Evolutionary conservation across 2,329 filamentous ascomycete genomes (phyloP).

Genomic region (Claviceps sp.): DNA sequence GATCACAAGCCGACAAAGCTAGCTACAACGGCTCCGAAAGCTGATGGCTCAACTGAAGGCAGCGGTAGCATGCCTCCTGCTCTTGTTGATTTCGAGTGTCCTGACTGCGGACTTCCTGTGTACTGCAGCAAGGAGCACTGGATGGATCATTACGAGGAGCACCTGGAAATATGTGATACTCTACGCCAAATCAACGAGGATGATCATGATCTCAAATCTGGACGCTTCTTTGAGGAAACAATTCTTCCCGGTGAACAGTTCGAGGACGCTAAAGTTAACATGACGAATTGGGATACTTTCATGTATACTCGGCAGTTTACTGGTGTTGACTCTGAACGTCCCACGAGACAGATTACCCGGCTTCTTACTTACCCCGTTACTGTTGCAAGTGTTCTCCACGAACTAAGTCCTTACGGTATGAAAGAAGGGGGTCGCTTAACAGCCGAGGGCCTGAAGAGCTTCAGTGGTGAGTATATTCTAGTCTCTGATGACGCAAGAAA

Average conservation of each 20-base stretch:
- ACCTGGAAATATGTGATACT: slow-evolving; percentile 84
- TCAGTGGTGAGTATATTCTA: slow-evolving; percentile 57
- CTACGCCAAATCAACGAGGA: slow-evolving; percentile 93
- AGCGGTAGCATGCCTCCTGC: slow-evolving; percentile 51
- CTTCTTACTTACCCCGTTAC: slow-evolving; percentile 90
- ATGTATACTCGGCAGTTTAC: slow-evolving; percentile 85
- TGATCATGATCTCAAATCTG: slow-evolving; percentile 85
- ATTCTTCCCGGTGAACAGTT: slow-evolving; percentile 81
- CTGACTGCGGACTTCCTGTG: slow-evolving; percentile 86
- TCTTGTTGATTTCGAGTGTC: slow-evolving; percentile 87
- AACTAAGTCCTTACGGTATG: slow-evolving; percentile 83
- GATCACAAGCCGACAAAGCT: slow-evolving; percentile 66
- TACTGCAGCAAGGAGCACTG: slow-evolving; percentile 93
- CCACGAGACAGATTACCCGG: slow-evolving; percentile 84
- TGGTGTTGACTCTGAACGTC: slow-evolving; percentile 80
- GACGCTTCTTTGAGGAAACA: slow-evolving; percentile 86
- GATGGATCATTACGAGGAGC: slow-evolving; percentile 88
- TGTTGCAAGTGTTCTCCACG: slow-evolving; percentile 81
- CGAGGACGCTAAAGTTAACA: slow-evolving; percentile 86
- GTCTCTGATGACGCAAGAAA: not conserved
- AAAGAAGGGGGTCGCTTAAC: slow-evolving; percentile 65
- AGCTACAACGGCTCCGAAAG: slow-evolving; percentile 49
- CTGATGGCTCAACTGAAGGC: slow-evolving; percentile 43
- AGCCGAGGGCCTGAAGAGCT: slow-evolving; percentile 79
- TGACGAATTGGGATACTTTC: slow-evolving; percentile 98